Conservation (phyloP, 2,329 filamentous ascomycete species). For the Pestalotiopsis sp. region DNA sequence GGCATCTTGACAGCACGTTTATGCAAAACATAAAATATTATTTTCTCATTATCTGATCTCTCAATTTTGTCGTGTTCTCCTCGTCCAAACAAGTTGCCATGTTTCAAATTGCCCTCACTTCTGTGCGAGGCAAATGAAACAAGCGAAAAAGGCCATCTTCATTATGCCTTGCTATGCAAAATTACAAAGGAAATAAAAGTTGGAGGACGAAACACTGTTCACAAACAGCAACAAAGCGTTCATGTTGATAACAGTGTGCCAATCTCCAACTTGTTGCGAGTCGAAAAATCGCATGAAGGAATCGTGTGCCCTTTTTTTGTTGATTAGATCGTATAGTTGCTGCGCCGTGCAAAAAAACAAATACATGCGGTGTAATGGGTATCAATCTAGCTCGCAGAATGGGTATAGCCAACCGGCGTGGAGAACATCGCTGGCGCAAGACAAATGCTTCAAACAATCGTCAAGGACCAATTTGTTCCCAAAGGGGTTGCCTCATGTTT, state of each 20-base stretch:
- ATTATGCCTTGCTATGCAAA: conserved; percentile 7
- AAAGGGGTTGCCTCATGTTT: background rate
- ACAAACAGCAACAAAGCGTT: background rate
- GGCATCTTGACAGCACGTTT: background rate
- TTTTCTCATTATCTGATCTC: background rate
- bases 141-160: background rate
- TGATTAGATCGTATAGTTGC: background rate
- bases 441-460: background rate
- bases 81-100: background rate
- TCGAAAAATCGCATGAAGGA: background rate
- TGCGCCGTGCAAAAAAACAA: conserved; percentile 1
- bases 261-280: background rate
- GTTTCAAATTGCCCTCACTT: background rate
- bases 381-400: conserved; percentile 14
- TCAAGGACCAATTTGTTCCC: background rate
- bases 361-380: conserved; percentile 10
- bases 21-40: background rate
- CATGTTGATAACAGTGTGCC: too few relatives aligned
- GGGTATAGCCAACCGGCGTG: conserved; percentile 2
- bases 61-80: background rate
- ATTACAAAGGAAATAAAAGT: conserved; percentile 6
- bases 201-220: background rate
- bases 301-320: background rate
- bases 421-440: conserved; percentile 21
- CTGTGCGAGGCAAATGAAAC: background rate